Percentiles rank a stretch among this genome's conserved stretches.
These are phyloP conservation scores for Lentinula lateritia DNA, from an alignment of 768 basidiomycete species.

Conservation along the genomic window DNA sequence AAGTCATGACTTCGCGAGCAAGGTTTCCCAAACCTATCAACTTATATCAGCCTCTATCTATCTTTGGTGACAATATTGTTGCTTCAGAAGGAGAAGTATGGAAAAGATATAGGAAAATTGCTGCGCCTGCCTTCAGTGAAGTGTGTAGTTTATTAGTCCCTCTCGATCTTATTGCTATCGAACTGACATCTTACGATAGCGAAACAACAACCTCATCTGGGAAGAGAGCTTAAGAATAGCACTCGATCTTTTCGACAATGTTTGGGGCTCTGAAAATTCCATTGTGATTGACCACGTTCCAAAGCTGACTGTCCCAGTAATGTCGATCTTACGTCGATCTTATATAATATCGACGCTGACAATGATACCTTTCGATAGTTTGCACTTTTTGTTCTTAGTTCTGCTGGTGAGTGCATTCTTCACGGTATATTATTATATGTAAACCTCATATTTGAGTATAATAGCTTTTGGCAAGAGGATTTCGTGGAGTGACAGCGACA, in stretches of 20 bases:
- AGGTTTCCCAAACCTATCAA: constrained; percentile 54
- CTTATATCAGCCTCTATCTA: constrained; percentile 35
- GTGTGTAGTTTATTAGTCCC: constrained; percentile 21
- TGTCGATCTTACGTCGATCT: constrained; percentile 4
- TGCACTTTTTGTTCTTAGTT: constrained; percentile 10
- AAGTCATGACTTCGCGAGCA: constrained; percentile 39
- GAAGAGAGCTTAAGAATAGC: constrained; percentile 36
- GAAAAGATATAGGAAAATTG: constrained; percentile 59
- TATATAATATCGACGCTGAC: not conserved
- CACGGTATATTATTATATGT: too few species aligned
- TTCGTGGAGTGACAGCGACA: not conserved
- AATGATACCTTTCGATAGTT: not conserved
- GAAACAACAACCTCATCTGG: constrained; percentile 45
- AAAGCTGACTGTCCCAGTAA: constrained; percentile 50
- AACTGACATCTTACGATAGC: constrained; percentile 16
- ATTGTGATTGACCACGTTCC: constrained; percentile 39
- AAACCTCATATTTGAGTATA: too few species aligned
- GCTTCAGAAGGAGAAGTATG: constrained; percentile 58
- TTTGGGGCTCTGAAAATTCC: constrained; percentile 38
- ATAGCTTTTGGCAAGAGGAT: constrained; percentile 7
- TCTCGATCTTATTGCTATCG: not conserved
- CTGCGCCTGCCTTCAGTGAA: constrained; percentile 65
- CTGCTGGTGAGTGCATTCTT: constrained; percentile 33
- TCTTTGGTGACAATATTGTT: constrained; percentile 60
- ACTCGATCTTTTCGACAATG: constrained; percentile 35